These are phyloP conservation scores for Beauveria australis DNA, from an alignment of 2,329 filamentous ascomycete species.

Conservation along the genomic window DNA sequence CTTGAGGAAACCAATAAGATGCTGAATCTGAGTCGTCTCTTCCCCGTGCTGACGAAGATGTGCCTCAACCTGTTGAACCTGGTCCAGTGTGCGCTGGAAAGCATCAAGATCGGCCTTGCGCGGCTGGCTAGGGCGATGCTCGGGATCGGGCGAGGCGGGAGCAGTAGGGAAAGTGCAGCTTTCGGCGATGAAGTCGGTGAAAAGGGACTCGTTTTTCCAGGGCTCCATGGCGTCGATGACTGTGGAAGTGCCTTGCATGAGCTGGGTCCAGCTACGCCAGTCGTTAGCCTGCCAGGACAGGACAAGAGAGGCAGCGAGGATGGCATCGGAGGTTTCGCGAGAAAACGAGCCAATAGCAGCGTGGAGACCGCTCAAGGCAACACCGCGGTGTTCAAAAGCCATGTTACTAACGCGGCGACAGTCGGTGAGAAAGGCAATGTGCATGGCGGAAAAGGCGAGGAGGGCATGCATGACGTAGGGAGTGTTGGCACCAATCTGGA, in stretches of 20 bases:
- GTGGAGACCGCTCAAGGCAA: slow-evolving; percentile 79
- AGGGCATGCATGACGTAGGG: slow-evolving; percentile 91
- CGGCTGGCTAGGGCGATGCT: slow-evolving; percentile 53
- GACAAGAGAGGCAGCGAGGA: slow-evolving; percentile 83
- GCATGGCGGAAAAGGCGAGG: slow-evolving; percentile 87
- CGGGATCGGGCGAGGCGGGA: slow-evolving; percentile 52
- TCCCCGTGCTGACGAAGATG: slow-evolving; percentile 62
- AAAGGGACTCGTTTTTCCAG: slow-evolving; percentile 85
- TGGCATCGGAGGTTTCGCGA: slow-evolving; percentile 77
- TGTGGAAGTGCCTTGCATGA: slow-evolving; percentile 85
- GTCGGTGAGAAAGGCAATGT: slow-evolving; percentile 82
- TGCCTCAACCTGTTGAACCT: slow-evolving; percentile 59
- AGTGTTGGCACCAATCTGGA: slow-evolving; percentile 73
- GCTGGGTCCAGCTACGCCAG: slow-evolving; percentile 88
- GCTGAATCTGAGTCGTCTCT: slow-evolving; percentile 58
- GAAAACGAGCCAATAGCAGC: slow-evolving; percentile 82
- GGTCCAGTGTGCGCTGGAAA: slow-evolving; percentile 57
- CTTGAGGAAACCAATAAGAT: slow-evolving; percentile 65
- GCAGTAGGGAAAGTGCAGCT: slow-evolving; percentile 66
- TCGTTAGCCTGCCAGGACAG: slow-evolving; percentile 95
- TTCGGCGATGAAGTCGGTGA: slow-evolving; percentile 72
- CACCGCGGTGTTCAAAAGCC: slow-evolving; percentile 79
- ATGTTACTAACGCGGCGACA: slow-evolving; percentile 80
- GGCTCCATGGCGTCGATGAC: slow-evolving; percentile 87
- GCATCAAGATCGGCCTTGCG: slow-evolving; percentile 63